Conservation (phyloP, 2,329 filamentous ascomycete species). For the Pyrenophora teres region DNA sequence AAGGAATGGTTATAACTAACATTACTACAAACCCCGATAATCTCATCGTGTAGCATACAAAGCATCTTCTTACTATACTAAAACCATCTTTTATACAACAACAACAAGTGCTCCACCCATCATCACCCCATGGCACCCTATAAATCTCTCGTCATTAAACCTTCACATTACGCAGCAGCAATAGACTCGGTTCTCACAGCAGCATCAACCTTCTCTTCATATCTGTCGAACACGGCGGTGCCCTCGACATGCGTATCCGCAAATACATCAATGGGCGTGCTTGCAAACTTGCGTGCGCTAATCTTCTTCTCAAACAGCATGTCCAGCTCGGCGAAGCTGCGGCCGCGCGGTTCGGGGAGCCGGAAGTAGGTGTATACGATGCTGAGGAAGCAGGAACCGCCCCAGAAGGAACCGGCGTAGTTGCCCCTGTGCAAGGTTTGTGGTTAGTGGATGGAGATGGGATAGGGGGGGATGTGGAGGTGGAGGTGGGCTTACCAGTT, state of each 20-base stretch:
- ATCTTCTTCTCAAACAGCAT: constrained; percentile 77
- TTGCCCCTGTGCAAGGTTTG: constrained; percentile 62
- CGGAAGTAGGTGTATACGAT: constrained; percentile 82
- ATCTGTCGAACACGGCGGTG: constrained; percentile 38
- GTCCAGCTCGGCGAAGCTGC: constrained; percentile 86
- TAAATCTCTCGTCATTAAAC: constrained; percentile 7
- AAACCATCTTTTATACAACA: too few species aligned
- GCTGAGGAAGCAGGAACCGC: constrained; percentile 77
- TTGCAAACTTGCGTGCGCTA: constrained; percentile 73
- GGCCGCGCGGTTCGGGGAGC: constrained; percentile 77
- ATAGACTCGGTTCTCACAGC: constrained; percentile 29
- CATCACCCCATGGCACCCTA: too few species aligned
- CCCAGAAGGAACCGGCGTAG: constrained; percentile 88
- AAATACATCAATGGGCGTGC: constrained; percentile 61
- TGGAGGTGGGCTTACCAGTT: constrained; percentile 58
- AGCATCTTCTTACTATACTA: too few species aligned
- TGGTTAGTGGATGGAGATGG: background rate
- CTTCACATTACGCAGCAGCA: constrained; percentile 11
- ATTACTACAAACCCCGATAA: too few species aligned
- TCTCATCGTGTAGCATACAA: too few species aligned
- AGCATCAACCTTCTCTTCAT: constrained; percentile 43
- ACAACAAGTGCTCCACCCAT: background rate
- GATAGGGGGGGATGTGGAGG: background rate
- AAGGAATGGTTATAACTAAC: too few species aligned
- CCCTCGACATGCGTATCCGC: constrained; percentile 33